Evolutionary conservation across 2,329 filamentous ascomycete species (phyloP), one percentile per base, ranked within the genome.

Genomic region (Pseudocercospora crystallina): DNA sequence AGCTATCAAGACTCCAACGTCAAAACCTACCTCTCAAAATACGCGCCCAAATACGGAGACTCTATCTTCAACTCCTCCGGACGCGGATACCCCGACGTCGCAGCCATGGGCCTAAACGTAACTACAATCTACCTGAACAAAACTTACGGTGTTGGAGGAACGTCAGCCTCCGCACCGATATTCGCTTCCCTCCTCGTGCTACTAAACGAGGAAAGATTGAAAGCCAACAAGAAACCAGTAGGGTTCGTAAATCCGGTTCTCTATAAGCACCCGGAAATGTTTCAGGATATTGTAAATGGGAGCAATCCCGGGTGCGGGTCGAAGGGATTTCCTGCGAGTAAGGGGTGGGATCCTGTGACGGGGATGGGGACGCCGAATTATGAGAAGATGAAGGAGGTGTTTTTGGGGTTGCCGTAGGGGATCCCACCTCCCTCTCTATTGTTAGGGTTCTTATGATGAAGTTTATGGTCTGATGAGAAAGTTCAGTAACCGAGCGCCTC

Each of bases 141-240:
- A 2, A 71, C 74, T 29, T 55, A 54, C 0, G 64, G 72, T 11
- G 67, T 72, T 0, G 76, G 69, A 33, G 79, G 78, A 2, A 82
- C 80, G 0, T 76, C 72, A 47, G 75, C 76, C 5, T 70, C 72
- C 2, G 62, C 73, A 17, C 79, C 79, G 1, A 71, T 77, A 1
- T 76, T 74, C 58, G 76, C 70, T 0, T 61, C 73, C 0, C 68
- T 78, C 30, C 60, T 80, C 36, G 79, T 72, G 2, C 58, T 76
- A 11, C 59, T 73, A 48, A 73, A 73, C 37, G 67, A 71, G 47
- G 69, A 65, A 38, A 58, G 69, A 11, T 20, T 66, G 2, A 37
- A 52, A 12, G 34, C 43, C 8, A 69, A 69, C 17, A 73, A 73
- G 57, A 53, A 60, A 5, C 48, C 65, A 8, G 60, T 74, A 5